These are phyloP conservation scores for Fomitopsis palustris DNA, from an alignment of 1,284 basidiomycete species.

Conservation along the genomic window DNA sequence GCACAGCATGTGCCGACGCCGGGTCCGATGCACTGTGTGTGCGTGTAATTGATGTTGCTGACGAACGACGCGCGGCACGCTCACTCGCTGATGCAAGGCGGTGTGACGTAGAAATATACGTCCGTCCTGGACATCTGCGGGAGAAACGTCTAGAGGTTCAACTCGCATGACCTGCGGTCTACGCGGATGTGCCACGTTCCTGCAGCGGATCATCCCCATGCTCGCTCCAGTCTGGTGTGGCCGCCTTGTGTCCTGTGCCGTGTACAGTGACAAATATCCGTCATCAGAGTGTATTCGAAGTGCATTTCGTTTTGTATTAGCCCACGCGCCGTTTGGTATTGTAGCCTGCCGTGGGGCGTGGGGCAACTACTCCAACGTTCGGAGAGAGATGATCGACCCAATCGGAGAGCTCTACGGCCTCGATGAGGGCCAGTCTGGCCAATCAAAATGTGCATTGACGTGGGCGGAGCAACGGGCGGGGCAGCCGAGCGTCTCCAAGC, in stretches of 20 bases:
- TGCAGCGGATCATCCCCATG: neutral
- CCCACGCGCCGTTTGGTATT: too few relatives aligned
- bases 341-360: too few relatives aligned
- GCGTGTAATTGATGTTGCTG: neutral
- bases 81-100: neutral
- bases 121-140: neutral
- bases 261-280: neutral
- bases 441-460: too few relatives aligned
- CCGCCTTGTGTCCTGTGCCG: neutral
- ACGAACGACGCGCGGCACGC: neutral
- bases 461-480: too few relatives aligned
- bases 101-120: neutral
- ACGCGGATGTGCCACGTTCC: neutral
- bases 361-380: too few relatives aligned
- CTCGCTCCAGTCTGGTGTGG: neutral
- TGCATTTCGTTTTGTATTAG: too few relatives aligned
- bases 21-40: neutral
- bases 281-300: too few relatives aligned
- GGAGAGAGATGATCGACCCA: too few relatives aligned
- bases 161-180: neutral
- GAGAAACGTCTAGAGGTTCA: neutral
- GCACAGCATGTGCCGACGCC: neutral
- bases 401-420: too few relatives aligned
- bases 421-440: too few relatives aligned
- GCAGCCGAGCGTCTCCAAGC: too few relatives aligned